phyloP scores from a whole-genome alignment of 805 yeast species.

The Tetrapisispora arboricola region DNA sequence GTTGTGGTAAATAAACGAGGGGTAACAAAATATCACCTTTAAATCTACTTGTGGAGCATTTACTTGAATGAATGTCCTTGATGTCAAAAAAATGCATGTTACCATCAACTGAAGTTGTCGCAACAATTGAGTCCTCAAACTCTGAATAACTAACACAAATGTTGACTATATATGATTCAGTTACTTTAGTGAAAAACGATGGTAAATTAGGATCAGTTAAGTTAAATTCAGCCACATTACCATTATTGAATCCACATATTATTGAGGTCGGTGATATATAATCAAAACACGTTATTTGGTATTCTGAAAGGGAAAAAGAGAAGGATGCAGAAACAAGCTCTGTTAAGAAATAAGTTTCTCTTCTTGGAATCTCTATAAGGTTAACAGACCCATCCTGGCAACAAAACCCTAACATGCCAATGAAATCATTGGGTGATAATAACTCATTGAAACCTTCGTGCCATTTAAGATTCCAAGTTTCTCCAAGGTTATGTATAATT shows the following conservation, averaged over 20 bases:
- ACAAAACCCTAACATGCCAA: conserved; percentile 41
- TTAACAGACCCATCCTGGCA: conserved; percentile 52
- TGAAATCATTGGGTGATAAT: conserved; percentile 1
- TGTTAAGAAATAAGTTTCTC: neutral
- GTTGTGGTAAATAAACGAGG: conserved; percentile 24
- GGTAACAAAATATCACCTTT: conserved; percentile 26
- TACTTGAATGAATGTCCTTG: conserved; percentile 24
- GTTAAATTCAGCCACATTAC: conserved; percentile 48
- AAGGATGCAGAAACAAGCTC: conserved; percentile 18
- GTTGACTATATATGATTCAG: conserved; percentile 30
- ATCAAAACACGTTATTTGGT: conserved; percentile 38
- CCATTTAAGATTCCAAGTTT: conserved; percentile 29
- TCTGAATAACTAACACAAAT: conserved; percentile 30
- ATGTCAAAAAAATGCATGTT: conserved; percentile 30
- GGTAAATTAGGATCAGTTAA: conserved; percentile 28
- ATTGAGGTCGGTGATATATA: conserved; percentile 36
- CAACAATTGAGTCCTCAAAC: conserved; percentile 26
- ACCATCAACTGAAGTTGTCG: conserved; percentile 36
- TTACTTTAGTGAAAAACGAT: conserved; percentile 31
- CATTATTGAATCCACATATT: conserved; percentile 49
- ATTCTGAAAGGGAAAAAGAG: conserved; percentile 19
- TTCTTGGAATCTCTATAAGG: conserved; percentile 32
- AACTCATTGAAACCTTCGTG: conserved; percentile 23
- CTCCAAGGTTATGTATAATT: conserved; percentile 36
- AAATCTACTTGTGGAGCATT: conserved; percentile 23